Base-by-base conservation (phyloP, 306 rosid species). In the Betula pendula region DNA sequence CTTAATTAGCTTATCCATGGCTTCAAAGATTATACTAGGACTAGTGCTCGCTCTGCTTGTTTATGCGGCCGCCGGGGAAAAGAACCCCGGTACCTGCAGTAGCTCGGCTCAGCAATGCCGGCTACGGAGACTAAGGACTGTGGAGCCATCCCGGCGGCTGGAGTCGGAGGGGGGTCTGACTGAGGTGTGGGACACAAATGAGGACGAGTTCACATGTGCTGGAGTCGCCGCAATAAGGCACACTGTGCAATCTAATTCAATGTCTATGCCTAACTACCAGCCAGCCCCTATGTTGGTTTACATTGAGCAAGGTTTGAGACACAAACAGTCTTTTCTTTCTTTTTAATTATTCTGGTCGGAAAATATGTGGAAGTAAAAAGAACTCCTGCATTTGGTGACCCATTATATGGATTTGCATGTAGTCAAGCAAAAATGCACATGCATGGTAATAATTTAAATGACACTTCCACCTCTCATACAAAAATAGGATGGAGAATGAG, bases 221-320 rank as follows among this genome's bases (percentile, higher is more conserved):
- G 82, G 82, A 48, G 72, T 65, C n/a, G 68, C 73, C 16, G 77
- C 82, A 25, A 0, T 72, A 0, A 63, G 78, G 42, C 19, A 24
- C 24, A 66, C n/a, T 13, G 13, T 79, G 10, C 65, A 59, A 29
- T 71, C 77, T 16, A 79, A 79, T 42, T 72, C 74, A 14, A 56
- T 63, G 55, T 17, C 56, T 72, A 3, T 62, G 68, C 82, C 82
- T 53, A 35, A 40, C 3, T 79, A 15, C 69, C 56, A 63, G 1
- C 70, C 74, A 44, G 13, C 77, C 73, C 82, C 82, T 3, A 13
- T 42, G 24, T 53, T 79, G 31, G 45, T 51, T 19, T 79, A 49
- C 82, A 20, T 79, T 11, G 82, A 79, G 56, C 67, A n/a, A 79
- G 82, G 82, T 79, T 11, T 9, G 51, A 72, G 40, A 6, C 42